These are phyloP conservation scores for Colletotrichum theobromicola DNA, from an alignment of 2,329 filamentous ascomycete species.

Conservation along the genomic window DNA sequence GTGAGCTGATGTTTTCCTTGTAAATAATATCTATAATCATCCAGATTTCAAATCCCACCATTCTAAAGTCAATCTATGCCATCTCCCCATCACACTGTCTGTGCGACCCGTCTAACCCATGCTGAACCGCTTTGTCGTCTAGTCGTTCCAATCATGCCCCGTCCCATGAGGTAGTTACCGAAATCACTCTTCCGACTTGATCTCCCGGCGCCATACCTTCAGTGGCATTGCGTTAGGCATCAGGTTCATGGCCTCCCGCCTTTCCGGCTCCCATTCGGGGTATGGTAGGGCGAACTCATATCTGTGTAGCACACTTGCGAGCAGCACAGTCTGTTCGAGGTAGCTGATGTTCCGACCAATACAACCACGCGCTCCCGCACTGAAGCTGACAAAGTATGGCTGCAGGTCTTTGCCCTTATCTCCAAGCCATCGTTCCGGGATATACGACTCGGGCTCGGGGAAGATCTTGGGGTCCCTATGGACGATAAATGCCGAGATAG, in stretches of 20 bases:
- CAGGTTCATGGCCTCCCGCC: background rate
- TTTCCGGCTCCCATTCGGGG: background rate
- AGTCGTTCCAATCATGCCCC: background rate
- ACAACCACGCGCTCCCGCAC: constrained; percentile 23
- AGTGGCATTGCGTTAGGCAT: background rate
- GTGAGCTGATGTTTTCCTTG: background rate
- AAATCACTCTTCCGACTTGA: background rate
- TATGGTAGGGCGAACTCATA: constrained; percentile 38
- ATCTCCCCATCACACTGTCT: background rate
- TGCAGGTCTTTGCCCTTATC: constrained; percentile 43
- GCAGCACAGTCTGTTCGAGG: constrained; percentile 49
- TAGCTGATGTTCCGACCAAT: constrained; percentile 38
- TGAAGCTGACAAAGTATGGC: constrained; percentile 42
- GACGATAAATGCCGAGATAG: constrained; percentile 32
- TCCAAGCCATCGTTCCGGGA: constrained; percentile 36
- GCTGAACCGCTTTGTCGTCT: background rate
- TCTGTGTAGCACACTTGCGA: constrained; percentile 45
- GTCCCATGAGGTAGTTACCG: accelerated
- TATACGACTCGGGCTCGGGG: constrained; percentile 27
- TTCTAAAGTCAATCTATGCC: background rate
- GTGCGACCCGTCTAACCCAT: background rate
- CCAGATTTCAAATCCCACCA: background rate
- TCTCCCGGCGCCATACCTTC: background rate
- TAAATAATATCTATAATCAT: background rate
- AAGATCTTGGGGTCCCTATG: constrained; percentile 27